These are phyloP conservation scores for Phytophthora sp. DNA, from an alignment of 352 stramenopile species.

Conservation along the genomic window DNA sequence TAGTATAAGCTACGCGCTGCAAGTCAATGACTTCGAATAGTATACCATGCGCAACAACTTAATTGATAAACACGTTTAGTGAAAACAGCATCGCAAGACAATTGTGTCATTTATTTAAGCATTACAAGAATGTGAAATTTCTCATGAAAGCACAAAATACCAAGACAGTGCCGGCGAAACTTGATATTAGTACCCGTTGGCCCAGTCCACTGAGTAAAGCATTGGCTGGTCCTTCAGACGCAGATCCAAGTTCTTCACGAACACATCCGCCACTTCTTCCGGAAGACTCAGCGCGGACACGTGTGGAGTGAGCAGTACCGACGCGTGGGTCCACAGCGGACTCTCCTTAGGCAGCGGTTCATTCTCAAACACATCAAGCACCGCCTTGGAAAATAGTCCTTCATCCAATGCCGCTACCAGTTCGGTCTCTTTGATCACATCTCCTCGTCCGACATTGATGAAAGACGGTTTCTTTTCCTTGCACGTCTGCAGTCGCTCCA, in stretches of 20 bases:
- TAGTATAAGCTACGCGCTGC: too few relatives aligned
- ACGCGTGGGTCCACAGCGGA: conserved; percentile 65
- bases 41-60: too few relatives aligned
- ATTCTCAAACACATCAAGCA: conserved; percentile 68
- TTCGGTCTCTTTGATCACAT: conserved; percentile 75
- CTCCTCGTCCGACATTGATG: conserved; percentile 89
- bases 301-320: conserved; percentile 83
- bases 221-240: conserved; percentile 48
- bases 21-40: too few relatives aligned
- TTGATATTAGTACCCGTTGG: conserved; percentile 47
- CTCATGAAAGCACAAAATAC: too few relatives aligned
- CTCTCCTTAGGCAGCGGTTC: conserved; percentile 58
- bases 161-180: too few relatives aligned
- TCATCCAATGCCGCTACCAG: conserved; percentile 76
- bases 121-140: too few relatives aligned
- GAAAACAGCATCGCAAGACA: too few relatives aligned
- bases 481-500: conserved; percentile 51
- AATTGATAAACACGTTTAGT: too few relatives aligned
- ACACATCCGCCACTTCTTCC: conserved; percentile 81
- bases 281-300: conserved; percentile 78
- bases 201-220: conserved; percentile 60
- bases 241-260: conserved; percentile 63
- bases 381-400: conserved; percentile 60
- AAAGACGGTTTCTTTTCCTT: conserved; percentile 71
- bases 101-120: too few relatives aligned